A percentile compares a stretch with the other conserved stretches of the same genome.
Conservation (phyloP, 75 land plant species). For the Sequoiadendron giganteum region DNA sequence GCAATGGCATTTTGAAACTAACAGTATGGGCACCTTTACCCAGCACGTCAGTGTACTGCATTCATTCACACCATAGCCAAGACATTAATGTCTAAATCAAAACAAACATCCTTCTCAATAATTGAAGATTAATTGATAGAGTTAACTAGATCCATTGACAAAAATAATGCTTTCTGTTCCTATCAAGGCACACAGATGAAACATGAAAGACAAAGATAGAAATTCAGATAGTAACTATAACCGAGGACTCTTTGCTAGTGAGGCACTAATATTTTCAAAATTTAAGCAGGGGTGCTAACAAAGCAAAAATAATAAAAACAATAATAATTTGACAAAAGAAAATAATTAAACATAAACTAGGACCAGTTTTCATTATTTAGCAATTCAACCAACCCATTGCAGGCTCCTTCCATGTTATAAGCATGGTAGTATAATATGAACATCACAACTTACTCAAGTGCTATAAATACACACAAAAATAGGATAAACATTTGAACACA, state of each 20-base stretch:
- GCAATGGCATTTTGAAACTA: no score
- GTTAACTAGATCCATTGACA: not conserved
- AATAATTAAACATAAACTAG: no score
- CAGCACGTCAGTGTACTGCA: constrained; percentile 57
- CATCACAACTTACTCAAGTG: no score
- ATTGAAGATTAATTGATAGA: not conserved
- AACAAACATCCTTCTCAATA: not conserved
- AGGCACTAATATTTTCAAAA: not conserved
- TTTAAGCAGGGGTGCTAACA: not conserved
- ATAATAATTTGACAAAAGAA: no score
- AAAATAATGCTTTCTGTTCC: not conserved
- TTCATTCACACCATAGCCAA: constrained; percentile 7
- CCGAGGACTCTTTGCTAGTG: not conserved
- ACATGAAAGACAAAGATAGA: not conserved
- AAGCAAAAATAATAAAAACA: no score
- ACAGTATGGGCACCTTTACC: constrained; percentile 74
- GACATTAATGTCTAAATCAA: not conserved
- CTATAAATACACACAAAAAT: no score
- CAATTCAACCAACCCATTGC: no score
- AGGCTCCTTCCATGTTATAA: no score
- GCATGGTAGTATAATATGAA: no score
- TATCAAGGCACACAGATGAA: not conserved
- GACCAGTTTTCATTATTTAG: no score
- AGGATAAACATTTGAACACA: no score
- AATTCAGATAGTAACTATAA: not conserved